Evolutionary conservation across 805 yeast species (phyloP), one percentile per base, ranked within the genome.

Genomic region (Teunomyces cretensis): DNA sequence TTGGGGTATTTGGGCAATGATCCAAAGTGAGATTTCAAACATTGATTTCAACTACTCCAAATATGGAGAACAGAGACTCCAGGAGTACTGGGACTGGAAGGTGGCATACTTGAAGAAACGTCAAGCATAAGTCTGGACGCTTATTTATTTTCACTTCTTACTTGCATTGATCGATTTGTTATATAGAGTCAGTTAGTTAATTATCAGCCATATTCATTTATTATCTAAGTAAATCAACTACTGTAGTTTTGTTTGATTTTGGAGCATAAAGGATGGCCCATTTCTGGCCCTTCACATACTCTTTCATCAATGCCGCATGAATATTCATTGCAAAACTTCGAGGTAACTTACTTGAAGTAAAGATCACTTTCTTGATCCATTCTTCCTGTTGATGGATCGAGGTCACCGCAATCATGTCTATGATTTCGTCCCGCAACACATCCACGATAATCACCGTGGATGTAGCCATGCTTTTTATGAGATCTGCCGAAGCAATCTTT

Each of bases 1-100:
- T 60, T 86, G 94, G 94, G 91, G 92, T 1, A 75, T 86, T 8
- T 86, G 94, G 94, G 81, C 90, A 2, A 83, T 82, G 48, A 86
- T 86, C 43, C 94, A 86, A 62, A 74, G 84, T 48, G 75, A 75
- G 44, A 78, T 83, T 16, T 83, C 89, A 1, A 74, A 79, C 24
- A 85, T 86, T 39, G 92, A 86, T 53, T 86, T 86, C 60, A 84
- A 84, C 57, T 86, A 86, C 58, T 72, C 77, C 4, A 67, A 72
- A 9, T 86, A 86, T 56, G 80, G 87, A 1, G 71, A 72, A 35
- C 65, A 70, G 42, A 69, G 94, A 47, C 68, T 86, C 40, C 72
- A 73, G 27, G 94, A 86, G 61, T 86, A 86, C 54, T 80, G 83
- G 79, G 68, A 66, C 35, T 86, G 94, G 94, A 86, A 81, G 51